Evolutionary conservation across 768 basidiomycete species (phyloP), one percentile per base, ranked within the genome.

Genomic region (Mycena polygramma): DNA sequence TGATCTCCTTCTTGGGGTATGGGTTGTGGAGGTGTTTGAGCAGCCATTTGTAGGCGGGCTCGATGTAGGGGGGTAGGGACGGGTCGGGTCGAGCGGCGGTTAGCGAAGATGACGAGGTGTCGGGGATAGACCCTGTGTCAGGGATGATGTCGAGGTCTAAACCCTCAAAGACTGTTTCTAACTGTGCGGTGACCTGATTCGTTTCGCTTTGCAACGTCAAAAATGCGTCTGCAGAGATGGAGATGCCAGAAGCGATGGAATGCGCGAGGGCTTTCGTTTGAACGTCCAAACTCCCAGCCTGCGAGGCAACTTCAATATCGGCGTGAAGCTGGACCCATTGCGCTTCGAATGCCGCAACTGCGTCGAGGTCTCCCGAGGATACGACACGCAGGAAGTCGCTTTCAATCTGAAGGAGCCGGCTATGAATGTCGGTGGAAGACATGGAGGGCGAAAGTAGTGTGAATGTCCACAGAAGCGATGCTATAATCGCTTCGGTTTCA

Each of bases 1-100:
- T 83, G 22, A 77, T 63, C 17, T 77, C 75, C 19, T 68, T 79
- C 0, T 81, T 72, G 0, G 89, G 89, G 64, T 90, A 90, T 0
- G 89, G 89, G 68, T 88, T 83, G 53, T 87, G 83, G 0, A 90
- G 59, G 53, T 90, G 84, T 0, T 75, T 52, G 1, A 86, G 24
- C 1, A 89, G 71, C 88, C 88, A 90, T 5, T 57, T 66, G 64
- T 83, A 80, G 0, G 82, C 78, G 1, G 78, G 77, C 37, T 74
- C 75, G 64, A 82, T 76, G 58, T 81, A 81, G 5, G 76, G 45
- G 24, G 79, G 69, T 20, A 57, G 59, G 54, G 69, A 60, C 24
- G 72, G 49, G 57, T 68, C 55, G 48, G 45, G 30, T 20, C 49
- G 24, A 1, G 49, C 20, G 8, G 57, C 17, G 1, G 57, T n/a